A percentile compares a stretch with the other conserved stretches of the same genome.
phyloP scores from a whole-genome alignment of 108 stramenopile species.

The Nitzschia inconspicua region DNA sequence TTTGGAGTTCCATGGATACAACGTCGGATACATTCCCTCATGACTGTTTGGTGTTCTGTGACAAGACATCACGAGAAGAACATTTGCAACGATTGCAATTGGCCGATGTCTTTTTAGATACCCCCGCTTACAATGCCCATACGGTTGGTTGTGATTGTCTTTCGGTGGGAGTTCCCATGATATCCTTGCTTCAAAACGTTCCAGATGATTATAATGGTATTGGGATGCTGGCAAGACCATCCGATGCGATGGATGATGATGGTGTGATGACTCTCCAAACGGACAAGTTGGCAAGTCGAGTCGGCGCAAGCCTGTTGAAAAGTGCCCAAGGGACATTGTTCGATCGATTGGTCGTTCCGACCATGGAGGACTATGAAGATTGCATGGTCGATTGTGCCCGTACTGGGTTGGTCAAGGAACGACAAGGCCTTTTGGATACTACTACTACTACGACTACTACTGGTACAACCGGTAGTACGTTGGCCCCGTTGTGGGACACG shows the following conservation, averaged over 20 bases:
- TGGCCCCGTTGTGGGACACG: constrained; percentile 48
- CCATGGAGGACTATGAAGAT: constrained; percentile 63
- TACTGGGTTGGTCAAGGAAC: too few relatives aligned
- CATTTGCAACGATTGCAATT: constrained; percentile 69
- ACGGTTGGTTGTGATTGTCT: constrained; percentile 79
- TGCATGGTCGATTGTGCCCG: constrained; percentile 55
- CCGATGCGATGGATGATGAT: not conserved
- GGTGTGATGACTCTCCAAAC: constrained; percentile 24
- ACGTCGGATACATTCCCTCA: not conserved
- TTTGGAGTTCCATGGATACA: constrained; percentile 24
- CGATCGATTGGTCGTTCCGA: constrained; percentile 25
- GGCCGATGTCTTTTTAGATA: constrained; percentile 86
- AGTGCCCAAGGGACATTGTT: constrained; percentile 40
- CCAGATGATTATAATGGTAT: not conserved
- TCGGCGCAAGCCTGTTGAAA: constrained; percentile 64
- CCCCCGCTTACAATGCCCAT: constrained; percentile 85
- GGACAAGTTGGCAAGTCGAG: constrained; percentile 77
- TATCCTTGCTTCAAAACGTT: constrained; percentile 42
- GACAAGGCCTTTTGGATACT: not conserved
- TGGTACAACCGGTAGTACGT: constrained; percentile 4
- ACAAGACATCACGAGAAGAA: constrained; percentile 65
- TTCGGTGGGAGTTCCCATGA: constrained; percentile 77
- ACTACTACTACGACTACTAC: not conserved
- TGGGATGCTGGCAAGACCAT: not conserved
- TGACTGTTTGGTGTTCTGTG: constrained; percentile 58